These are phyloP conservation scores for Gillenia trifoliata DNA, from an alignment of 306 rosid species.

Conservation along the genomic window DNA sequence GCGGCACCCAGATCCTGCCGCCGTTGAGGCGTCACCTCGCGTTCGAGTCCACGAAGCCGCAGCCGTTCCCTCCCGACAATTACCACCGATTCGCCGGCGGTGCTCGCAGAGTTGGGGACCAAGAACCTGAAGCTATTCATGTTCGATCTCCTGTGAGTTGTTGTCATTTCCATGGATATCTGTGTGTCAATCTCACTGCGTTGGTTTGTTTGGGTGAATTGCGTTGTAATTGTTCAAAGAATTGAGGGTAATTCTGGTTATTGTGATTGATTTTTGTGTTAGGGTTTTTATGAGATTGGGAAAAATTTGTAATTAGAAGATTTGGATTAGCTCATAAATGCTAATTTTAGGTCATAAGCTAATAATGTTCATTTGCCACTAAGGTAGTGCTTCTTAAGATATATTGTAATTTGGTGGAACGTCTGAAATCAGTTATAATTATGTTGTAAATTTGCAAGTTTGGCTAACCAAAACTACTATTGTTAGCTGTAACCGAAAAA, in stretches of 20 bases:
- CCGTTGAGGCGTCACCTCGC: slow-evolving; percentile 70
- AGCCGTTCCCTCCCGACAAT: slow-evolving; percentile 63
- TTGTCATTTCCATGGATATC: neutral
- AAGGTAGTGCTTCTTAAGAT: neutral
- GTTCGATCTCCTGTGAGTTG: slow-evolving; percentile 78
- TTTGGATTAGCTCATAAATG: neutral
- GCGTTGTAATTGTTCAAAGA: neutral
- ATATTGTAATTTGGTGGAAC: neutral
- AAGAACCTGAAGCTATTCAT: slow-evolving; percentile 55
- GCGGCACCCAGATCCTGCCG: slow-evolving; percentile 45
- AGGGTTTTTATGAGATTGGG: slow-evolving; percentile 17
- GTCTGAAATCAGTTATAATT: neutral
- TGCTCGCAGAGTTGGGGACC: slow-evolving; percentile 43
- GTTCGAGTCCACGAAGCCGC: slow-evolving; percentile 69
- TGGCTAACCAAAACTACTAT: neutral
- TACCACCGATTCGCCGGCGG: slow-evolving; percentile 60
- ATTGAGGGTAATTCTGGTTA: slow-evolving; percentile 1
- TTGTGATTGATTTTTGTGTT: neutral
- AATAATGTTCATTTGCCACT: neutral
- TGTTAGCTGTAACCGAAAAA: neutral
- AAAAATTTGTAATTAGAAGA: neutral
- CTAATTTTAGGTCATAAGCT: neutral
- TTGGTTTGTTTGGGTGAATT: slow-evolving; percentile 11
- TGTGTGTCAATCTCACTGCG: neutral
- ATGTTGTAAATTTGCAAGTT: neutral